Evolutionary conservation across 257 asterid genomes (phyloP), one percentile per base, ranked within the genome.

Genomic region (Coffea canephora): DNA sequence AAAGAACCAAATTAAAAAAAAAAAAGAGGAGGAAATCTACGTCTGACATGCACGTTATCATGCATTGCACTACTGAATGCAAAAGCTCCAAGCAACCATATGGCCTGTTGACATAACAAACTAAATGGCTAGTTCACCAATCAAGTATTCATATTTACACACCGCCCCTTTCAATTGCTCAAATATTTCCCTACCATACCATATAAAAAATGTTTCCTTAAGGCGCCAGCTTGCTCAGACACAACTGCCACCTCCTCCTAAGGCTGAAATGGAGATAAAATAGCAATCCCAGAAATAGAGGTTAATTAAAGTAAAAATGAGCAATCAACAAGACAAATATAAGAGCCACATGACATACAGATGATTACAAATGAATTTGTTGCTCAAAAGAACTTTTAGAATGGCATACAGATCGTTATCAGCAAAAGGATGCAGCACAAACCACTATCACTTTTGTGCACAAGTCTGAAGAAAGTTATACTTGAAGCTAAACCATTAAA

Each of bases 131-230:
- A 79, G 73, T 73, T 79, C 77, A 82, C 46, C 65, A 52, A 41
- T 73, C 19, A 76, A 46, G 76, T 69, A 54, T 16, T 50, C 36
- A 34, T 45, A 67, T 62, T 49, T 79, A 77, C 57, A 52, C 15
- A 15, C 43, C 79, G 80, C 80, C 81, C 89, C 89, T 78, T 76
- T 75, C 48, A 80, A 83, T 86, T 78, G 83, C 84, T 79, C 83
- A 70, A 83, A 75, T 82, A 78, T 80, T 81, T 82, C 93, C 89
- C 90, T 79, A 80, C 76, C 97, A 89, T 90, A 90, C 92, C 94
- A 92, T 91, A 89, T 85, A 82, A 73, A 87, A 78, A 70, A 73
- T 41, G 81, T 80, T 55, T 87, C 87, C 88, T 83, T 85, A 67
- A 39, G 55, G 86, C 85, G 78, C 91, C 92, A 85, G 93, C 96